Base-by-base conservation (phyloP, 129 eudicot genomes). In the Pittosporum tobira region DNA sequence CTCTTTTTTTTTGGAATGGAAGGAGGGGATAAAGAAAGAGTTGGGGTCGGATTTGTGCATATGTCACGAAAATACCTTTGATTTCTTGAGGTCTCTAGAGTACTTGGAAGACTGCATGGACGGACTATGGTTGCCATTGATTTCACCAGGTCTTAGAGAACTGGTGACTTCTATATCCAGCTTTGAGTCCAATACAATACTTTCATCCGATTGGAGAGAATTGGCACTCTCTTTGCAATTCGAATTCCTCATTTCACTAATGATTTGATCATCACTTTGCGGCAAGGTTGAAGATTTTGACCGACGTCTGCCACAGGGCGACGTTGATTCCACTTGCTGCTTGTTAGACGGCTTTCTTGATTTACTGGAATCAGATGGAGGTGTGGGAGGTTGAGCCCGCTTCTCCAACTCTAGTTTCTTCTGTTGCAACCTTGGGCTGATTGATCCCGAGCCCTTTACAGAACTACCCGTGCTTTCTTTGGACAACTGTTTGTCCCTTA, bases 261-360 rank as follows among this genome's bases (percentile, higher is more conserved):
- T 71, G 57, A 11, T 49, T 51, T 53, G 80, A 29, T 65, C 81
- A 59, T 76, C 84, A 37, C 63, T 60, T 64, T 66, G 85, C 42
- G 73, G 83, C 38, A 54, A 4, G 53, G 36, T 69, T 53, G 70
- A 59, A 57, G 74, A 46, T 71, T 77, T 91, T 21, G 79, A 69
- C 62, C 90, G 64, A 20, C 85, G 78, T 75, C 87, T 76, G 48
- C 96, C 98, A 46, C 95, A 90, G 3, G 98, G 94, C 24, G 98
- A 91, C 69, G 59, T 82, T 8, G 81, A 71, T 66, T 86, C 98
- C n/a, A 62, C 12, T 51, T 65, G 76, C 74, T 76, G 87, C 65
- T 69, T 76, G 63, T 65, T 59, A 23, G 77, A 31, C 59, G 73
- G 87, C 65, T 72, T 85, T 70, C 73, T 75, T 48, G 65, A 22